A percentile compares a stretch with the other conserved stretches of the same genome.
These are phyloP conservation scores for Colletotrichum lentis DNA, from an alignment of 2,329 filamentous ascomycete genomes.

Conservation along the genomic window DNA sequence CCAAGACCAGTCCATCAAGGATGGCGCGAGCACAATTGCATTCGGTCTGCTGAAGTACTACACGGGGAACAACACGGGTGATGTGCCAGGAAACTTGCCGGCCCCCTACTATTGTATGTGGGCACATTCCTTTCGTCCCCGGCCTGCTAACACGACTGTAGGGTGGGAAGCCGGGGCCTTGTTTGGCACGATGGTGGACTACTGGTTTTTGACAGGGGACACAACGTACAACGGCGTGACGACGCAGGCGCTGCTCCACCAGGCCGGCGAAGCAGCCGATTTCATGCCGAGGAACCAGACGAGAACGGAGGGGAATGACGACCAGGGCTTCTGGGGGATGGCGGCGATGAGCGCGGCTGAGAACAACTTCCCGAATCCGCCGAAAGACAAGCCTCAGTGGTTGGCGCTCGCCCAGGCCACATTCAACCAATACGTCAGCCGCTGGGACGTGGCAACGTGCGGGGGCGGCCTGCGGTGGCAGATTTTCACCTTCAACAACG, in stretches of 20 bases:
- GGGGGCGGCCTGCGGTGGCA: constrained; percentile 85
- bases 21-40: constrained; percentile 50
- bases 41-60: constrained; percentile 52
- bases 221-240: constrained; percentile 68
- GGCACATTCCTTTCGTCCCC: constrained; percentile 52
- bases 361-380: constrained; percentile 75
- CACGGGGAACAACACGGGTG: constrained; percentile 66
- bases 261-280: constrained; percentile 65
- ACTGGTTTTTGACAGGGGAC: constrained; percentile 76
- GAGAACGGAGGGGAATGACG: constrained; percentile 71
- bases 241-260: constrained; percentile 66
- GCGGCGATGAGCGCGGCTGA: constrained; percentile 82
- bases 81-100: constrained; percentile 65
- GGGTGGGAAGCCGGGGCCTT: constrained; percentile 79
- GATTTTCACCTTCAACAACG: constrained; percentile 79
- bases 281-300: constrained; percentile 75
- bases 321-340: constrained; percentile 87
- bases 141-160: constrained; percentile 50
- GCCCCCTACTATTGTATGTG: constrained; percentile 70
- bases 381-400: constrained; percentile 72
- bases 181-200: constrained; percentile 76
- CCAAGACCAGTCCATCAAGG: constrained; percentile 47
- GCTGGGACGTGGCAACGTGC: constrained; percentile 75
- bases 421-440: constrained; percentile 77
- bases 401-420: constrained; percentile 80